Evolutionary conservation across 495 filamentous ascomycete species (phyloP), one percentile per base, ranked within the genome.

Genomic region (Penicillium fimorum): DNA sequence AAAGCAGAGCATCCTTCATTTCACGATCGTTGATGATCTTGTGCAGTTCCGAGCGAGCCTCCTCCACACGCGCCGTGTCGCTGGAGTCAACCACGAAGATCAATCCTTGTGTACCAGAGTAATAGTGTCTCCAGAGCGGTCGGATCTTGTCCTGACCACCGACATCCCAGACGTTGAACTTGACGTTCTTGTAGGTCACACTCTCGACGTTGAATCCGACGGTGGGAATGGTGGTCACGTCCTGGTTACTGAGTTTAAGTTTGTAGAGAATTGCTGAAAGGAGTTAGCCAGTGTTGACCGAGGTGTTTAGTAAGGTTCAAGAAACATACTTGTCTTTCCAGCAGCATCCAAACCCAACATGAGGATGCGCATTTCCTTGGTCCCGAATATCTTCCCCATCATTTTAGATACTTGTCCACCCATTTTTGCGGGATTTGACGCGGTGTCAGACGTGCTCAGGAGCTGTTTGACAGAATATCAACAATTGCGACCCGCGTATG

Each of bases 101-200:
- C 50, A 98, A 82, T 40, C 91, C 94, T 81, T 98, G 94, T 50
- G 94, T 97, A 50, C 92, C 93, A 63, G 90, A 95, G 68, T 96
- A 97, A 80, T 98, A 98, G 77, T 98, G 94, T 75, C 94, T 85
- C 94, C 94, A 98, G 44, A 98, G 76, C 45, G 94, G 94, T 48
- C 94, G 83, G 63, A 98, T 98, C 85, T 97, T 97, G 84, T 98
- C 94, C 81, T 98, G 94, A 63, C 94, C 94, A 72, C 94, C 94
- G 32, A 98, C 94, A 79, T 98, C 94, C 94, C 94, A 98, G 54
- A 98, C 92, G 65, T 96, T 97, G 82, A 98, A 98, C 72, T 97
- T 96, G 70, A 96, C 91, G 69, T 98, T 98, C 81, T 96, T 96
- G 77, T 96, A 96, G 49, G 91, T 95, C 55, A 98, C 91, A n/a